Conservation (phyloP, 805 yeast genomes). For the Lipomyces yamadae region DNA sequence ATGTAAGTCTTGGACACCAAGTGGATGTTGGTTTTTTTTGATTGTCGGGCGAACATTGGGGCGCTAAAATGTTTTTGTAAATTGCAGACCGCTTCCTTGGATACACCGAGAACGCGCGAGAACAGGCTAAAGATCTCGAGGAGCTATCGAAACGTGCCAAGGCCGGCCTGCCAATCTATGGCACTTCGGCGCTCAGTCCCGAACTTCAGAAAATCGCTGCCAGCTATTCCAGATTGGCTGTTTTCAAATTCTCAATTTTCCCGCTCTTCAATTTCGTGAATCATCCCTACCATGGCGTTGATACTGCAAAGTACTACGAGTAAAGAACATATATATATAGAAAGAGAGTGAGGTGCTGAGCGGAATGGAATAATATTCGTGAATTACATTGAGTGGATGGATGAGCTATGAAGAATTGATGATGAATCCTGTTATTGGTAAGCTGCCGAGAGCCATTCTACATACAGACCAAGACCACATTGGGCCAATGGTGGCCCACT, state of each 20-base stretch:
- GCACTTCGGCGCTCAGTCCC: conserved; percentile 64
- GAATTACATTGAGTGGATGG: too few species aligned
- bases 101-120: conserved; percentile 70
- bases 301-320: conserved; percentile 41
- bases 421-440: background rate
- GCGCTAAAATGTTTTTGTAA: background rate
- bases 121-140: conserved; percentile 72
- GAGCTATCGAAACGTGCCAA: conserved; percentile 71
- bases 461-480: too few species aligned
- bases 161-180: conserved; percentile 69
- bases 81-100: conserved; percentile 74
- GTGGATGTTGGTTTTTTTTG: too few species aligned
- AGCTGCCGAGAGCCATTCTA: background rate
- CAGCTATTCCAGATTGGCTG: conserved; percentile 76
- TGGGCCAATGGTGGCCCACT: too few species aligned
- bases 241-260: conserved; percentile 60
- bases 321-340: background rate
- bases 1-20: conserved; percentile 12
- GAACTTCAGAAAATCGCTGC: conserved; percentile 76
- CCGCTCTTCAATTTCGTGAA: conserved; percentile 84
- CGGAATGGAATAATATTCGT: too few species aligned
- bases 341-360: too few species aligned
- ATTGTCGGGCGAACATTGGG: too few species aligned
- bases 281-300: conserved; percentile 84
- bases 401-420: too few species aligned